These are phyloP conservation scores for Musa acuminata DNA, from an alignment of 176 grass and related monocot genomes.

Conservation along the genomic window DNA sequence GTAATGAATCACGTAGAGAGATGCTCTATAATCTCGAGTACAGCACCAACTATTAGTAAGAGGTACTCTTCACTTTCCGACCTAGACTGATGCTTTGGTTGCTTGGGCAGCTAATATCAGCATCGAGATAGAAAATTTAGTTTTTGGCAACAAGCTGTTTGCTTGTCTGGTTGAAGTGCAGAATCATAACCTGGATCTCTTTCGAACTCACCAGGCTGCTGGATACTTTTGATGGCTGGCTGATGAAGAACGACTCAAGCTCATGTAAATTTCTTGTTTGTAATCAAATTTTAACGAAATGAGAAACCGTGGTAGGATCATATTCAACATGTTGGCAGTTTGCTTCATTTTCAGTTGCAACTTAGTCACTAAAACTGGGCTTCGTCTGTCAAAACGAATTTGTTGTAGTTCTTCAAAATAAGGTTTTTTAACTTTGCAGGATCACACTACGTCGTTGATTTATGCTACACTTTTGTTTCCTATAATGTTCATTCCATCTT, in stretches of 20 bases:
- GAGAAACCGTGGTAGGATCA: too few species aligned
- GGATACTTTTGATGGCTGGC: background rate
- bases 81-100: background rate
- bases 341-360: background rate
- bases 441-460: background rate
- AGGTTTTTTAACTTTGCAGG: background rate
- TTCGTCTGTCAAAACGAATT: background rate
- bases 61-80: slow-evolving; percentile 12
- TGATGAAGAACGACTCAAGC: background rate
- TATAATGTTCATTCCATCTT: too few species aligned
- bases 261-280: background rate
- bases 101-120: background rate
- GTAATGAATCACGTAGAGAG: slow-evolving; percentile 56
- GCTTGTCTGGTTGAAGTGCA: background rate
- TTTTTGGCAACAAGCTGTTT: background rate
- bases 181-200: background rate
- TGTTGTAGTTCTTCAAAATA: too few species aligned
- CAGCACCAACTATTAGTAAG: slow-evolving; percentile 42
- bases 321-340: too few species aligned
- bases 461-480: background rate
- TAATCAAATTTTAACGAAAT: background rate
- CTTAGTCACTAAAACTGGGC: background rate
- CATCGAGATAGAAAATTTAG: background rate
- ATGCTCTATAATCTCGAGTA: slow-evolving; percentile 64
- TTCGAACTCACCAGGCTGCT: background rate